Conservation (phyloP, 2,329 filamentous ascomycete species). For the Ascochyta fabae region DNA sequence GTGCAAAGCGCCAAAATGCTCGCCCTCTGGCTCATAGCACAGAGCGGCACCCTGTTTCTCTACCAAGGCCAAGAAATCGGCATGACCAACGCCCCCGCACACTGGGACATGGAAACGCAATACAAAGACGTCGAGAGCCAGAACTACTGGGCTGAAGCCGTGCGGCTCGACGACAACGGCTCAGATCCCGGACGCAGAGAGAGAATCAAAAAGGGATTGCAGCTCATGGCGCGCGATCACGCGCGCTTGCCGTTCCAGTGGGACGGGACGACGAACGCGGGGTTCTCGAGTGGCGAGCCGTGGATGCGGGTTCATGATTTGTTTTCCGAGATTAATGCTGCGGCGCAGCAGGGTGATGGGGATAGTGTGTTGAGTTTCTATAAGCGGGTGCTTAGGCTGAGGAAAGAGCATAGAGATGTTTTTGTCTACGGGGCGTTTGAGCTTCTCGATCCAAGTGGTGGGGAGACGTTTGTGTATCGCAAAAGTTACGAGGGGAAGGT, state of each 20-base stretch:
- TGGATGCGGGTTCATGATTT: conserved; percentile 76
- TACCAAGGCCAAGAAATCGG: conserved; percentile 68
- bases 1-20: conserved; percentile 61
- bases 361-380: conserved; percentile 68
- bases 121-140: conserved; percentile 70
- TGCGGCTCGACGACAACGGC: conserved; percentile 21
- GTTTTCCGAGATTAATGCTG: conserved; percentile 66
- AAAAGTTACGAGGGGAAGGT: conserved; percentile 43
- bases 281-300: conserved; percentile 67
- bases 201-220: conserved; percentile 57
- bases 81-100: conserved; percentile 61
- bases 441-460: conserved; percentile 59
- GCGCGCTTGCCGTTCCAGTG: conserved; percentile 76
- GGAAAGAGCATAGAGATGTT: conserved; percentile 67
- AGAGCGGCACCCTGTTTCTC: conserved; percentile 64
- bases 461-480: conserved; percentile 59
- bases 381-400: conserved; percentile 62
- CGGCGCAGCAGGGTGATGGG: conserved; percentile 56
- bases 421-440: conserved; percentile 73
- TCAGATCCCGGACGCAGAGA: conserved; percentile 42
- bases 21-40: conserved; percentile 55
- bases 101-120: conserved; percentile 56
- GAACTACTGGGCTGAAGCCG: conserved; percentile 51
- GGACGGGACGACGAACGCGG: conserved; percentile 64
- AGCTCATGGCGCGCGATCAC: conserved; percentile 70